Evolutionary conservation across 352 stramenopile genomes (phyloP), one percentile per base, ranked within the genome.

Genomic region (Pythium coloratum): DNA sequence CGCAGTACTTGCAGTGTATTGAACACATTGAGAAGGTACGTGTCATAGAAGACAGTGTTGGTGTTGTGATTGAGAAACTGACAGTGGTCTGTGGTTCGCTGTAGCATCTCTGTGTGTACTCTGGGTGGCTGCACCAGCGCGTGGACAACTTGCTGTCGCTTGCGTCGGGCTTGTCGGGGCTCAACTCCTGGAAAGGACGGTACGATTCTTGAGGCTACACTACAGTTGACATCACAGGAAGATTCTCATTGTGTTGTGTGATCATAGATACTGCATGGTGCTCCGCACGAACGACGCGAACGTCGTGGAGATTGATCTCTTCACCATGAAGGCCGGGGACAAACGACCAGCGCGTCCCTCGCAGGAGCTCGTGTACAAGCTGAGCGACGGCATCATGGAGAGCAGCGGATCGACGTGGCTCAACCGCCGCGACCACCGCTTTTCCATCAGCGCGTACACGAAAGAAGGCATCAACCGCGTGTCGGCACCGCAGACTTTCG

Each of bases 111-210:
- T 92, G 82, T 49, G 64, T 94, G 9, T 91, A 92, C 76, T 89
- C 84, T 13, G 86, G 84, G 0, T 96, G 88, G 88, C 59, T 96
- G 10, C 86, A 94, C 72, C 80, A 92, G 72, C 82, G 86, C 63
- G 71, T 84, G 3, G 88, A 96, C 65, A 96, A 92, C 54, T 67
- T 94, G 54, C 66, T 94, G 33, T 96, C 88, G 8, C 76, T 91
- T 64, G 80, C 84, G 6, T 91, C 86, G 2, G 84, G 86, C 0
- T 67, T 94, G 14, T 80, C 83, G n/a, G 71, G 78, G 46, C 70
- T 96, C 32, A 84, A 92, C 50, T 92, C 86, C 58, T 96, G 88
- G 88, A 94, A 91, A 69, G 82, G 84, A 55, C 76, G 86, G 88
- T 95, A 38, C 9, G 55, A 24, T n/a, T 32, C 8, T 49, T 54